Evolutionary conservation across 2,329 filamentous ascomycete genomes (phyloP).

Genomic region (Oidium heveae): DNA sequence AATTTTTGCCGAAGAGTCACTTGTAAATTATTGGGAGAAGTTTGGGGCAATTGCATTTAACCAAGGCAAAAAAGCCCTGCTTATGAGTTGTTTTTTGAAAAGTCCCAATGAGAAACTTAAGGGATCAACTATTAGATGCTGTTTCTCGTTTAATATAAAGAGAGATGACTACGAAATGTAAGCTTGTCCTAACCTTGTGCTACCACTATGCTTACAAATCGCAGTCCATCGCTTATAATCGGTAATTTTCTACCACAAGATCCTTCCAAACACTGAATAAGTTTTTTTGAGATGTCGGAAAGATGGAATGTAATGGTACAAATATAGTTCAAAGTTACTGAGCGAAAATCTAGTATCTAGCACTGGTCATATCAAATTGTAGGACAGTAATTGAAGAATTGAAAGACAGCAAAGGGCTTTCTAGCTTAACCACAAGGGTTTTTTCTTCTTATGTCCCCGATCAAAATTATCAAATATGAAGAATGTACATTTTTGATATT

Average conservation of each 20-base stretch:
- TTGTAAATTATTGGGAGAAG: constrained; percentile 97
- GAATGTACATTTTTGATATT: too few relatives aligned
- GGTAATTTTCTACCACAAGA: constrained; percentile 90
- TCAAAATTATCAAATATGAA: too few relatives aligned
- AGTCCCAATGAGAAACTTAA: constrained; percentile 46
- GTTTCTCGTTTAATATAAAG: constrained; percentile 91
- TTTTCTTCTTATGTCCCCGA: too few relatives aligned
- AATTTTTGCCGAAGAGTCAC: constrained; percentile 79
- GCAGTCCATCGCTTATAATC: constrained; percentile 74
- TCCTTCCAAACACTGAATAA: constrained; percentile 20
- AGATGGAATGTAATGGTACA: too few relatives aligned
- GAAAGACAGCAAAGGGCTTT: too few relatives aligned
- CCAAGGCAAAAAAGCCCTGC: constrained; percentile 70
- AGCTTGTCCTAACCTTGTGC: constrained; percentile 16
- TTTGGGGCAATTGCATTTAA: constrained; percentile 97
- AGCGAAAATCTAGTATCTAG: too few relatives aligned
- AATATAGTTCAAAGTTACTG: too few relatives aligned
- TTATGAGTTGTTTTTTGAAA: constrained; percentile 82
- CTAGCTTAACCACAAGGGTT: too few relatives aligned
- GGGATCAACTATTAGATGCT: constrained; percentile 62
- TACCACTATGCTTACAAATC: constrained; percentile 2
- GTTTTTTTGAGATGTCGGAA: neutral
- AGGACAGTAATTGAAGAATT: too few relatives aligned
- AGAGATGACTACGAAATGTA: constrained; percentile 92
- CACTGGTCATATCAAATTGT: too few relatives aligned